These are phyloP conservation scores for Nissolia schottii DNA, from an alignment of 306 rosid species.

Conservation along the genomic window DNA sequence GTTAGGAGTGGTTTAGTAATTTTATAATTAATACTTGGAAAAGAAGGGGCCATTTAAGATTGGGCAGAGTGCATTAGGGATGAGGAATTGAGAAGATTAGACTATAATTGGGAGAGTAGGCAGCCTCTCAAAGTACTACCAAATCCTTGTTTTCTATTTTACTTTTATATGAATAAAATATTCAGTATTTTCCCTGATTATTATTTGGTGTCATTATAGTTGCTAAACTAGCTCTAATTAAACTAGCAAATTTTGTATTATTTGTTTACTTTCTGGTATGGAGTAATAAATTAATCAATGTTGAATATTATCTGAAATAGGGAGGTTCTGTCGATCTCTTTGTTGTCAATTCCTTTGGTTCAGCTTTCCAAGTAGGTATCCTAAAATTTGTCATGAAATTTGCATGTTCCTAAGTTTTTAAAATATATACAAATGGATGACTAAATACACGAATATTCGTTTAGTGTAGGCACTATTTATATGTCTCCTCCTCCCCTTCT, in stretches of 20 bases:
- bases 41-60: too few relatives aligned
- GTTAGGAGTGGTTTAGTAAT: too few relatives aligned
- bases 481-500: constrained; percentile 72
- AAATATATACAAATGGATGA: neutral
- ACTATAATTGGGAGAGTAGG: too few relatives aligned
- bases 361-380: constrained; percentile 78
- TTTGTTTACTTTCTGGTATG: neutral
- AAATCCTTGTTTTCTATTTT: too few relatives aligned
- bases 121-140: too few relatives aligned
- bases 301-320: constrained; percentile 46
- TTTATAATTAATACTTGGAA: too few relatives aligned
- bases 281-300: constrained; percentile 7
- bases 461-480: constrained; percentile 75
- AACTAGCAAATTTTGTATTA: neutral
- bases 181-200: too few relatives aligned
- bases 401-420: neutral
- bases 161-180: too few relatives aligned
- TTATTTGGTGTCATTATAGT: too few relatives aligned
- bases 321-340: constrained; percentile 80
- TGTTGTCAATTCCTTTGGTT: constrained; percentile 89
- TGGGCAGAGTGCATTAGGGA: too few relatives aligned
- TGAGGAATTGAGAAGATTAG: too few relatives aligned
- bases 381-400: constrained; percentile 7
- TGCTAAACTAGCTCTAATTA: constrained; percentile 10
- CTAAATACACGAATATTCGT: constrained; percentile 14